These are phyloP conservation scores for Agaricus blazei DNA, from an alignment of 768 basidiomycete genomes.

Conservation along the genomic window DNA sequence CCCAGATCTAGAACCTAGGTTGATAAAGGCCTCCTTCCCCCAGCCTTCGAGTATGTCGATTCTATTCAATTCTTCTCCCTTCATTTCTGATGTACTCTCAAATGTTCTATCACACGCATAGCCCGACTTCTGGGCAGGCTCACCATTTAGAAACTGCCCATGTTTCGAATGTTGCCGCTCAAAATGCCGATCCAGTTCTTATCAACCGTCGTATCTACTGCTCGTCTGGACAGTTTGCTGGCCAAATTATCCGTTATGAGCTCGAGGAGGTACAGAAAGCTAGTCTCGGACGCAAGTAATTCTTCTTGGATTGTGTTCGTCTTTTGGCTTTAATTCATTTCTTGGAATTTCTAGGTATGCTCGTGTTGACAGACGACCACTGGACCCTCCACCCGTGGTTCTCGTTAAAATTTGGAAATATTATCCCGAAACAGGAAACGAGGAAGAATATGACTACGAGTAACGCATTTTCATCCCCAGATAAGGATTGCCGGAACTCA, in stretches of 20 bases:
- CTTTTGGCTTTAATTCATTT: conserved; percentile 9
- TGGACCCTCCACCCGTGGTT: conserved; percentile 65
- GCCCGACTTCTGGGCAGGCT: neutral
- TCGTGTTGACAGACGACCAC: conserved; percentile 55
- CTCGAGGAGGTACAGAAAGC: conserved; percentile 60
- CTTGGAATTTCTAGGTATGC: conserved; percentile 39
- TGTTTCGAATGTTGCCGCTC: neutral
- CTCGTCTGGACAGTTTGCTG: conserved; percentile 54
- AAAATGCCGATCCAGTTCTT: conserved; percentile 15
- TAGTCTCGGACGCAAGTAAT: conserved; percentile 63
- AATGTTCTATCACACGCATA: neutral
- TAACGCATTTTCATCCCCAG: conserved; percentile 20
- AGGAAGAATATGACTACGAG: conserved; percentile 42
- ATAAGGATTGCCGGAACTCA: conserved; percentile 9
- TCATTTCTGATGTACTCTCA: conserved; percentile 5
- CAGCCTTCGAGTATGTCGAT: conserved; percentile 6
- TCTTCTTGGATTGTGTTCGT: conserved; percentile 8
- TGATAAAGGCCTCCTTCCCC: conserved; percentile 11
- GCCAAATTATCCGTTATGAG: conserved; percentile 49
- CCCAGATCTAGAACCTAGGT: conserved; percentile 6
- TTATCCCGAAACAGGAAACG: conserved; percentile 31
- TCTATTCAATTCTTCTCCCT: neutral
- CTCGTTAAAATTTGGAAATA: conserved; percentile 45
- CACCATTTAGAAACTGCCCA: neutral
- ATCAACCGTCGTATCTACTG: conserved; percentile 54